Evolutionary conservation across 73 alveolate genomes (phyloP), one percentile per base, ranked within the genome.

Genomic region (Paramecium octaurelia): DNA sequence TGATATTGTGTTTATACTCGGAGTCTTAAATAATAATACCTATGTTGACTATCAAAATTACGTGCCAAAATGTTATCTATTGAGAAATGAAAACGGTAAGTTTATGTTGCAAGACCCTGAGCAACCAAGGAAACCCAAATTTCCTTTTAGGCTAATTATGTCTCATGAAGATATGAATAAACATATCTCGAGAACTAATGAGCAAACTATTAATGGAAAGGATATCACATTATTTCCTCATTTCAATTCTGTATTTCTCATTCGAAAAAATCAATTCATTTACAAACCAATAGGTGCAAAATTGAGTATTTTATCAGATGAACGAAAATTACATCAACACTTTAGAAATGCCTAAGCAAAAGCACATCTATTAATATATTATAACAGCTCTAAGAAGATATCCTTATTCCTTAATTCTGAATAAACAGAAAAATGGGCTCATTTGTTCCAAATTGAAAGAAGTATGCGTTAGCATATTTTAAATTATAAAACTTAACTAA

Each of bases 81-180:
- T 64, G 10, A 64, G 31, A 64, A 27, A 27, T 64, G 3, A 12
- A 20, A 34, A 64, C 27, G 42, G 46, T 27, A 64, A 64, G 10
- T 3, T 64, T 3, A 64, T 27, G 46, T 20, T 64, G 4, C 12
- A 27, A 27, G 84, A 64, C 4, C 42, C 50, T 64, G 84, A 64
- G 8, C 27, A 31, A 64, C 84, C 84, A 4, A 27, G 84, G 6
- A 64, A 64, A 27, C 84, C 84, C 2, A 20, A 34, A 64, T 64
- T 64, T 1, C 84, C 50, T 11, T 31, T 20, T 24, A 40, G 91
- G 21, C 14, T 80, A 35, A 42, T 46, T 2, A 44, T 80, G 16
- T 80, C 91, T 21, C 75, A 44, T 80, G 91, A 80, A 42, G 91
- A 80, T 23, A 80, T 80, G 46, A 80, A 80, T 29, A 80, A 80